phyloP scores from a whole-genome alignment of 306 rosid genomes.

The Corylus heterophylla region DNA sequence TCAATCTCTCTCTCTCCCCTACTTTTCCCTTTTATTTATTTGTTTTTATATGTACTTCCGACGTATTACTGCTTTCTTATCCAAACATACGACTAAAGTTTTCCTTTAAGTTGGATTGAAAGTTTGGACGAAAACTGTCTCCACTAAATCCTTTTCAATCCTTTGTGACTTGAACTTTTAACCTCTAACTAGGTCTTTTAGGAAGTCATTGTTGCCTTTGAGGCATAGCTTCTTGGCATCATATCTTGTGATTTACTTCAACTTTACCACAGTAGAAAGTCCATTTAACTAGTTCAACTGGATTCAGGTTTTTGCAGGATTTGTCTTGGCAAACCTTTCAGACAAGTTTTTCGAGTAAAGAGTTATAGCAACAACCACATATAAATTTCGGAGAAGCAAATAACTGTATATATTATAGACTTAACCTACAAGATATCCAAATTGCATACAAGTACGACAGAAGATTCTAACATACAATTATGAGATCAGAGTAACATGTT shows the following conservation, averaged over 20 bases:
- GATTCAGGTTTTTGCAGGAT: constrained; percentile 73
- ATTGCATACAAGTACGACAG: neutral
- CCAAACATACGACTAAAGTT: neutral
- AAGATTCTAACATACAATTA: neutral
- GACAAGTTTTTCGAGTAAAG: constrained; percentile 44
- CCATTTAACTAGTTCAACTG: constrained; percentile 9
- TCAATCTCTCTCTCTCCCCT: neutral
- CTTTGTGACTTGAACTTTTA: neutral
- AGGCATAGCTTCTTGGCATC: neutral
- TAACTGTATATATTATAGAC: neutral
- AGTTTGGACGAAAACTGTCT: no score
- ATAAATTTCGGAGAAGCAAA: constrained; percentile 1
- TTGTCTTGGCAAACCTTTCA: constrained; percentile 62
- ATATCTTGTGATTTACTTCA: neutral
- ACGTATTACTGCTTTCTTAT: neutral
- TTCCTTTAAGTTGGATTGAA: no score
- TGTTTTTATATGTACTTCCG: no score
- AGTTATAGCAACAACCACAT: constrained; percentile 11
- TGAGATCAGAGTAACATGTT: neutral
- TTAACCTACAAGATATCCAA: neutral
- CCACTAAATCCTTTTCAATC: neutral
- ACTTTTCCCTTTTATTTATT: neutral
- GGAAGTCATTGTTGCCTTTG: neutral
- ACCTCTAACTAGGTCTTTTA: neutral
- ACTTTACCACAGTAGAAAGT: neutral